A percentile compares a stretch with the other conserved stretches of the same genome.
These are phyloP conservation scores for Lactifluus subvellereus DNA, from an alignment of 768 basidiomycete genomes.

Conservation along the genomic window DNA sequence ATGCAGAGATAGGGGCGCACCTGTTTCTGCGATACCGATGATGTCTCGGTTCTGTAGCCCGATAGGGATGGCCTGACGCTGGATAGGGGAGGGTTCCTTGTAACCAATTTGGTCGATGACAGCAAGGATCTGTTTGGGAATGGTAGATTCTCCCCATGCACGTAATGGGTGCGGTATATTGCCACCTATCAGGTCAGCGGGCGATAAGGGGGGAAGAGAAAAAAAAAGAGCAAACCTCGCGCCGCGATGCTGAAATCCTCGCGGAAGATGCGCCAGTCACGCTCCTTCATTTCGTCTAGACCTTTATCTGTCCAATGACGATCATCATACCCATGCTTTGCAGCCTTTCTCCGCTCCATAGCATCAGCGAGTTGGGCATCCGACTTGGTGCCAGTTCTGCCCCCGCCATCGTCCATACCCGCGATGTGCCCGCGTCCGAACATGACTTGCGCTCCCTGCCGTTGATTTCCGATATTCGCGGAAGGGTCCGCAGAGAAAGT, in stretches of 20 bases:
- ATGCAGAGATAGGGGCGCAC: slow-evolving; percentile 38
- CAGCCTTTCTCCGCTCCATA: slow-evolving; percentile 76
- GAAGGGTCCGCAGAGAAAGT: slow-evolving; percentile 77
- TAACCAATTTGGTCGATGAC: slow-evolving; percentile 91
- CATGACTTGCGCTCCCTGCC: slow-evolving; percentile 84
- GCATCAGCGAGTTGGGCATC: slow-evolving; percentile 63
- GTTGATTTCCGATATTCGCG: slow-evolving; percentile 59
- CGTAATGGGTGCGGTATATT: slow-evolving; percentile 90
- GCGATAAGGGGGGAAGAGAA: background rate
- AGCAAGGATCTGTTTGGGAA: slow-evolving; percentile 71
- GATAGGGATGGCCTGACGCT: slow-evolving; percentile 98
- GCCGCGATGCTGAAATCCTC: slow-evolving; percentile 98
- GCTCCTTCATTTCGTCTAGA: slow-evolving; percentile 87
- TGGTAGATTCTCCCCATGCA: slow-evolving; percentile 84
- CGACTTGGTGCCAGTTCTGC: slow-evolving; percentile 34
- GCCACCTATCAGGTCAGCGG: slow-evolving; percentile 53
- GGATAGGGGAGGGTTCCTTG: slow-evolving; percentile 95
- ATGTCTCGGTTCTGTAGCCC: slow-evolving; percentile 94
- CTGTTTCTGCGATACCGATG: slow-evolving; percentile 98
- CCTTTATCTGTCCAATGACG: slow-evolving; percentile 98
- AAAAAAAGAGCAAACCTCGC: slow-evolving; percentile 48
- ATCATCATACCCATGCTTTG: slow-evolving; percentile 81
- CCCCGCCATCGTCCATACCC: slow-evolving; percentile 75
- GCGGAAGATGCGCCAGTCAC: slow-evolving; percentile 98
- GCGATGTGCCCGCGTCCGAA: slow-evolving; percentile 80